A percentile compares a stretch with the other conserved stretches of the same genome.
These are phyloP conservation scores for Phyllosticta capitalensis DNA, from an alignment of 2,329 filamentous ascomycete genomes.

Conservation along the genomic window DNA sequence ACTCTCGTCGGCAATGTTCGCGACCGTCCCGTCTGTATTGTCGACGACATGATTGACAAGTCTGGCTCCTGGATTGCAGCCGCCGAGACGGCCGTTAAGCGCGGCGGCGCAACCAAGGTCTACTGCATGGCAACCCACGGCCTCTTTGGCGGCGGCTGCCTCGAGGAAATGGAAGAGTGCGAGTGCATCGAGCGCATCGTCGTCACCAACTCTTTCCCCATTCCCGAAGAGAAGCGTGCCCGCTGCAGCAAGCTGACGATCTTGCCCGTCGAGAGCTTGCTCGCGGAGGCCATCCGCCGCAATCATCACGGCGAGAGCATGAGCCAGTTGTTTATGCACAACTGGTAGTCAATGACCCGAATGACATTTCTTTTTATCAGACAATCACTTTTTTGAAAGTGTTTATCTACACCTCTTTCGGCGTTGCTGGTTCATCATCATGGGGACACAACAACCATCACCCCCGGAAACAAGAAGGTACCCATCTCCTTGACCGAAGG, in stretches of 20 bases:
- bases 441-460: not conserved
- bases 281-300: conserved; percentile 85
- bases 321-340: conserved; percentile 39
- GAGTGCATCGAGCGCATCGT: conserved; percentile 90
- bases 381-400: not conserved
- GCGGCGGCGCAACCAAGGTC: conserved; percentile 81
- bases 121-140: conserved; percentile 98
- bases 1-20: conserved; percentile 94
- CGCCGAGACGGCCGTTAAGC: conserved; percentile 91
- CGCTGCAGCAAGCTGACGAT: conserved; percentile 76
- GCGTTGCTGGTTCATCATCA: not conserved
- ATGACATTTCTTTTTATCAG: not conserved
- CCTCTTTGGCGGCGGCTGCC: conserved; percentile 79
- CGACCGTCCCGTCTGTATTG: conserved; percentile 79
- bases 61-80: conserved; percentile 94
- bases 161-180: conserved; percentile 84
- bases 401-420: conserved; percentile 1
- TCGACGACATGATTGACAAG: conserved; percentile 99
- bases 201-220: conserved; percentile 95
- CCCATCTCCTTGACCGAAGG: not conserved
- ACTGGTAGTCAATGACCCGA: conserved; percentile 12
- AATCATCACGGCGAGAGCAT: conserved; percentile 94
- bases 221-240: conserved; percentile 61
- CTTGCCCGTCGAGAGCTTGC: conserved; percentile 76
- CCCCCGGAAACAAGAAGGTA: not conserved